These are phyloP conservation scores for Parmales sp. DNA, from an alignment of 108 stramenopile species.

Conservation along the genomic window DNA sequence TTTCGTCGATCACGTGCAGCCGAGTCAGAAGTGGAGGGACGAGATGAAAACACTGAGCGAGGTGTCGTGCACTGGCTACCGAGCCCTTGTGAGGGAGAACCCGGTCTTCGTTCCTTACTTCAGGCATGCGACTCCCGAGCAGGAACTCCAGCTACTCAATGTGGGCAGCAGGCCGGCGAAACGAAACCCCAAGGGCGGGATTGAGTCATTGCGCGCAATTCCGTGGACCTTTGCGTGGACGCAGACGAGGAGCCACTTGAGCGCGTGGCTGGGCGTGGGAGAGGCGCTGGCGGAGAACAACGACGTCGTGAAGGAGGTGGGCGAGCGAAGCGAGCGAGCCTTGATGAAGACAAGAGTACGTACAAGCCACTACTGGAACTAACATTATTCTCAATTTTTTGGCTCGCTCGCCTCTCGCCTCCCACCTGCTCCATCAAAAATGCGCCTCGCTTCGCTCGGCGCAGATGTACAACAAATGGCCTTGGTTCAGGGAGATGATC, in stretches of 20 bases:
- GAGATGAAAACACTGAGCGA: constrained; percentile 75
- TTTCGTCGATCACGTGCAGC: constrained; percentile 20
- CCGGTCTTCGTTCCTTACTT: constrained; percentile 93
- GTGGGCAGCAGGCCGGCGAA: constrained; percentile 96
- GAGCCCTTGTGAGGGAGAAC: constrained; percentile 67
- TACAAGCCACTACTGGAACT: too few relatives aligned
- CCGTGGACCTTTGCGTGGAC: constrained; percentile 99
- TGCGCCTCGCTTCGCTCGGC: too few relatives aligned
- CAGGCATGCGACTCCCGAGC: constrained; percentile 89
- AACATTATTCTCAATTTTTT: too few relatives aligned
- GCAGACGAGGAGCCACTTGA: constrained; percentile 85
- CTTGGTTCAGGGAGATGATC: constrained; percentile 74
- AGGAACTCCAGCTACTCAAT: constrained; percentile 77
- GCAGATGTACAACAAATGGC: constrained; percentile 83
- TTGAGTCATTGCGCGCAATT: constrained; percentile 86
- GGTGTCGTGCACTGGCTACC: constrained; percentile 79
- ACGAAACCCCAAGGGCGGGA: constrained; percentile 84
- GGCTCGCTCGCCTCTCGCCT: not conserved
- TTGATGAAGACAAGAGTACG: too few relatives aligned
- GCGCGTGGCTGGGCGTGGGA: constrained; percentile 92
- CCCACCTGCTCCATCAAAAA: too few relatives aligned
- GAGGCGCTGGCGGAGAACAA: constrained; percentile 57
- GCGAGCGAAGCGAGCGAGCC: too few relatives aligned
- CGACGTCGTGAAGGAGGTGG: constrained; percentile 33
- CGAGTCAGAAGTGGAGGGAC: constrained; percentile 58